Evolutionary conservation across 768 basidiomycete species (phyloP), one percentile per base, ranked within the genome.

Genomic region (Lactifluus rugatus): DNA sequence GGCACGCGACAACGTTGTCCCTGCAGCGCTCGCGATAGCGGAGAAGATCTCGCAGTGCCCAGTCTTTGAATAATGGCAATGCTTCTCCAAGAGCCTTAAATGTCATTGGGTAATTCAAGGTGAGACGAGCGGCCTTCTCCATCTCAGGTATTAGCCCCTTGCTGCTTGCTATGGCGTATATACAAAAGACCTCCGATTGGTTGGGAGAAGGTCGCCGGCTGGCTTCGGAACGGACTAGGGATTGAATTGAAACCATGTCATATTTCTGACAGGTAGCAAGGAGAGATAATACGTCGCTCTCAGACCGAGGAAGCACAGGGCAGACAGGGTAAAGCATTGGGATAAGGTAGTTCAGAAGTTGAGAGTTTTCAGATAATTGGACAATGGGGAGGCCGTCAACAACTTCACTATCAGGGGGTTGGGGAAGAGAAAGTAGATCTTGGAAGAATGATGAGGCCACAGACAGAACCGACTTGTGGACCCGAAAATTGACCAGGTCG

Each of bases 251-350:
- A 19, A 31, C 46, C 56, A 69, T 64, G 1, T 64, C 51, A 51
- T 67, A 69, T 51, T 69, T 69, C 13, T 44, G 19, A 8, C 57
- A 64, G 2, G 65, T 62, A 9, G 57, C 58, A 17, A 66, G 49
- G 23, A 62, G 45, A 21, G 14, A n/a, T 13, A 48, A 14, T 7
- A 58, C 41, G 32, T 36, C 34, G 2, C 39, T 28, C 2, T 36
- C 23, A 3, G 51, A 31, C 5, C 8, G 13, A 9, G 51, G 51
- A 25, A 37, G 21, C 25, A 26, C 34, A 5, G 26, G 3, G 16
- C 1, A 16, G 21, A 36, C 19, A 14, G 32, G 48, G 32, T 50
- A 50, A 14, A 50, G 19, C 32, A 32, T 36, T 6, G 48, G 9
- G 48, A 50, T 14, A 28, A 50, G 28, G 16, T 17, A 0, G 4